Conservation (phyloP, 805 yeast genomes). For the Hanseniaspora pseudoguilliermondii region DNA sequence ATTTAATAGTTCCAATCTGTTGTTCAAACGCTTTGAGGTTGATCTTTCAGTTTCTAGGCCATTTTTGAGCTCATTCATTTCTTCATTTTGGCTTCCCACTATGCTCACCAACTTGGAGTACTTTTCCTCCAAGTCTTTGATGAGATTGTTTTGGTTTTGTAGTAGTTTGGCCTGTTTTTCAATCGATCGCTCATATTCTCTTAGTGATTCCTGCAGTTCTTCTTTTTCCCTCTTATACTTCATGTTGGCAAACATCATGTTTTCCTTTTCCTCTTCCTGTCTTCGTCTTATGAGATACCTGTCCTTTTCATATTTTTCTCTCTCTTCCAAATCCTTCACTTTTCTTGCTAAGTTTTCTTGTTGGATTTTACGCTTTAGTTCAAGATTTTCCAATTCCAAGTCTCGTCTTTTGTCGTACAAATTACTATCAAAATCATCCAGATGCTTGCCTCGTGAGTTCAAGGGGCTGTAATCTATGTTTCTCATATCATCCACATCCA, state of each 20-base stretch:
- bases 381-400: constrained; percentile 2
- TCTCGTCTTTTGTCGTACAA: background rate
- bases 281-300: background rate
- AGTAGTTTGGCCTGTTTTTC: background rate
- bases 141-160: background rate
- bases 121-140: constrained; percentile 1
- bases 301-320: background rate
- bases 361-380: background rate
- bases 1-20: constrained; percentile 5
- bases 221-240: constrained; percentile 1
- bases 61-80: background rate
- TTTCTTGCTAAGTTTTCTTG: background rate
- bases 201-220: background rate
- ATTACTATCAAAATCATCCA: background rate
- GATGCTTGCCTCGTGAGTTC: background rate
- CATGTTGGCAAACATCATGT: background rate
- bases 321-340: background rate
- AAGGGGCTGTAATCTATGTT: background rate
- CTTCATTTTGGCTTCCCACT: constrained; percentile 1
- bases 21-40: background rate
- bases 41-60: constrained; percentile 3
- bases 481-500: background rate
- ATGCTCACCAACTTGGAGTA: background rate
- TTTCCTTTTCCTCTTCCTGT: background rate
- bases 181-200: constrained; percentile 4